phyloP scores from a whole-genome alignment of 805 yeast genomes.

The Cyberlindnera misumaiensis region DNA sequence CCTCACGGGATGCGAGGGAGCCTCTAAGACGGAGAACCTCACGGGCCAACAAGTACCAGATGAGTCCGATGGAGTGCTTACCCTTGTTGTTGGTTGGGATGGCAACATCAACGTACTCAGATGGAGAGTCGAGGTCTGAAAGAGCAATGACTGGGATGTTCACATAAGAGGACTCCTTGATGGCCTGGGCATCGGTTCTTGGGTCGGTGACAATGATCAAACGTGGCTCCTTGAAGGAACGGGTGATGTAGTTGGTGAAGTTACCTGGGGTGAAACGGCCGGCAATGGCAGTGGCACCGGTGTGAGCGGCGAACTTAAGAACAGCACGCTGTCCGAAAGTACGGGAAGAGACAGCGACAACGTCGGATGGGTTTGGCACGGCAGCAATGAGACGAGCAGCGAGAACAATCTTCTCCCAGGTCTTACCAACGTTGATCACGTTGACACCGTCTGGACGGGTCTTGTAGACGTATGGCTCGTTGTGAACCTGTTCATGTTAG shows the following conservation, averaged over 20 bases:
- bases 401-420: slow-evolving; percentile 99
- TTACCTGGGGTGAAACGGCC: slow-evolving; percentile 99
- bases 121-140: slow-evolving; percentile 97
- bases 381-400: slow-evolving; percentile 99
- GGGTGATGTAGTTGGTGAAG: slow-evolving; percentile 99
- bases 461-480: slow-evolving; percentile 93
- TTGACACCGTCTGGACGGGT: slow-evolving; percentile 99
- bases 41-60: slow-evolving; percentile 99
- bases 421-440: slow-evolving; percentile 96
- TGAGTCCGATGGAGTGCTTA: slow-evolving; percentile 98
- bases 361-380: slow-evolving; percentile 96
- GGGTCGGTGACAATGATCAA: slow-evolving; percentile 98
- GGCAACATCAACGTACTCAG: slow-evolving; percentile 98
- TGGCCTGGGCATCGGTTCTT: slow-evolving; percentile 99
- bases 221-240: slow-evolving; percentile 99
- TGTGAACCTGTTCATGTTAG: slow-evolving; percentile 62
- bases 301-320: slow-evolving; percentile 98
- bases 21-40: slow-evolving; percentile 99
- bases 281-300: slow-evolving; percentile 99
- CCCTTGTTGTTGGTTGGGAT: slow-evolving; percentile 99
- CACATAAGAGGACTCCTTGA: slow-evolving; percentile 99
- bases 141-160: slow-evolving; percentile 99
- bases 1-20: slow-evolving; percentile 89
- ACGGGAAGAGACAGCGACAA: slow-evolving; percentile 98
- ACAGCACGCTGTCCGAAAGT: slow-evolving; percentile 99